Conservation (phyloP, 352 stramenopile species). For the Phytophthora boehmeriae region DNA sequence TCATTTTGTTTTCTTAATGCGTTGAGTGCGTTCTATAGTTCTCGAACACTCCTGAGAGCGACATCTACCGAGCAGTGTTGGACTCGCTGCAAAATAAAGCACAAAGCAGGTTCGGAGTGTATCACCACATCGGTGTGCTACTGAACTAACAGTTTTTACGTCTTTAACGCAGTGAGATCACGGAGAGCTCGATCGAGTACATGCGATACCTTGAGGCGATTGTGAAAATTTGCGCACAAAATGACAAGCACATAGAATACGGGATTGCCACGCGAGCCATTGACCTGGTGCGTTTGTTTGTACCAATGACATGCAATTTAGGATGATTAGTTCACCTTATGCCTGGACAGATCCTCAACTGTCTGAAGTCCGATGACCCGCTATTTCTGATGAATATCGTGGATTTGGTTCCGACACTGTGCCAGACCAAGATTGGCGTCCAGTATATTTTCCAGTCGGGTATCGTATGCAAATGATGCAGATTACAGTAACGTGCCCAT, state of each 20-base stretch:
- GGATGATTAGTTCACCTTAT: slow-evolving; percentile 9
- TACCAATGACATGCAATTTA: slow-evolving; percentile 3
- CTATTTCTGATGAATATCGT: slow-evolving; percentile 88
- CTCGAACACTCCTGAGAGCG: slow-evolving; percentile 38
- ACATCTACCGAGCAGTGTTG: slow-evolving; percentile 55
- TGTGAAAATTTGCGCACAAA: slow-evolving; percentile 62
- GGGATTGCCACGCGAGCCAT: slow-evolving; percentile 47
- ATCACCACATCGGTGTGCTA: background rate
- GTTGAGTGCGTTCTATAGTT: slow-evolving; percentile 31
- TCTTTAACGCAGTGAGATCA: slow-evolving; percentile 36
- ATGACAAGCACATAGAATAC: slow-evolving; percentile 66
- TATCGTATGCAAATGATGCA: slow-evolving; percentile 35
- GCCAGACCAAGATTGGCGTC: slow-evolving; percentile 66
- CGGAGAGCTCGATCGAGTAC: slow-evolving; percentile 67
- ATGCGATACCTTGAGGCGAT: slow-evolving; percentile 83
- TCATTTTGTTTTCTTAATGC: slow-evolving; percentile 6
- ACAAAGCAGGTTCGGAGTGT: slow-evolving; percentile 49
- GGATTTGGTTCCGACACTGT: slow-evolving; percentile 77
- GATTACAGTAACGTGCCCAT: background rate
- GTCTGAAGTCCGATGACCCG: slow-evolving; percentile 75
- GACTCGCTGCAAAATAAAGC: slow-evolving; percentile 52
- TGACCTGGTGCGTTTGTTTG: slow-evolving; percentile 40
- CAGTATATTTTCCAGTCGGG: slow-evolving; percentile 82
- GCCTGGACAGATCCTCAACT: slow-evolving; percentile 60
- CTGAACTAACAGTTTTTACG: slow-evolving; percentile 8